Percentiles rank a stretch among this genome's conserved stretches.
phyloP scores from a whole-genome alignment of 2,329 filamentous ascomycete species.

The Phyllosticta paracitricarpa region DNA sequence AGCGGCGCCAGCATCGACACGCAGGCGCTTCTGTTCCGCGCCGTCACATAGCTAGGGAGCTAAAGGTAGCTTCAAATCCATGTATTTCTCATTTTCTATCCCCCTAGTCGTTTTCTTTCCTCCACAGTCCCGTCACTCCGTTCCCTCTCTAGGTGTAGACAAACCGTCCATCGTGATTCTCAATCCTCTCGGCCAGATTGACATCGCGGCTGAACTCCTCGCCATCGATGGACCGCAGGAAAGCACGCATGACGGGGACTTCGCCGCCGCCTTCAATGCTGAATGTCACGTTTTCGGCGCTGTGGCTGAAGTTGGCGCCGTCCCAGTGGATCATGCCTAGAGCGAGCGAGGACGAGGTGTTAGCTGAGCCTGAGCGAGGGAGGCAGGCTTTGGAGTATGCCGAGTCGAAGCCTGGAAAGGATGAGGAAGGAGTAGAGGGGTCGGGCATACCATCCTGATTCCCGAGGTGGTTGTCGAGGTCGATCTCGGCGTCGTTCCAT shows the following conservation, averaged over 20 bases:
- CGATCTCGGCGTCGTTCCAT: slow-evolving; percentile 34
- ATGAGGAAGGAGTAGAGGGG: neutral
- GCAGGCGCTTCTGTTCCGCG: slow-evolving; percentile 39
- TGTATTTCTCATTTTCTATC: no score
- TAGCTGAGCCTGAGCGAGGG: slow-evolving; percentile 13
- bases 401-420: neutral
- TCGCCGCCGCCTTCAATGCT: slow-evolving; percentile 40
- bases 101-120: no score
- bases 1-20: slow-evolving; percentile 50
- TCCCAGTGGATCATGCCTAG: slow-evolving; percentile 14
- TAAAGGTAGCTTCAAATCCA: no score
- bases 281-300: slow-evolving; percentile 40
- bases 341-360: slow-evolving; percentile 18
- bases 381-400: no score
- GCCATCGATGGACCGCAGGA: slow-evolving; percentile 35
- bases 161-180: slow-evolving; percentile 43
- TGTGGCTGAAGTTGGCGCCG: slow-evolving; percentile 31
- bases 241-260: slow-evolving; percentile 45
- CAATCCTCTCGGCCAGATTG: slow-evolving; percentile 47
- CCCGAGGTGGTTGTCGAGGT: slow-evolving; percentile 43
- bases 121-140: no score
- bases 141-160: slow-evolving; percentile 21
- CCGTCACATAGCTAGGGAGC: no score
- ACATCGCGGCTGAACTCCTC: slow-evolving; percentile 35
- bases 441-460: slow-evolving; percentile 39